Base-by-base conservation (phyloP, 345 rosid species). In the Heritiera littoralis region DNA sequence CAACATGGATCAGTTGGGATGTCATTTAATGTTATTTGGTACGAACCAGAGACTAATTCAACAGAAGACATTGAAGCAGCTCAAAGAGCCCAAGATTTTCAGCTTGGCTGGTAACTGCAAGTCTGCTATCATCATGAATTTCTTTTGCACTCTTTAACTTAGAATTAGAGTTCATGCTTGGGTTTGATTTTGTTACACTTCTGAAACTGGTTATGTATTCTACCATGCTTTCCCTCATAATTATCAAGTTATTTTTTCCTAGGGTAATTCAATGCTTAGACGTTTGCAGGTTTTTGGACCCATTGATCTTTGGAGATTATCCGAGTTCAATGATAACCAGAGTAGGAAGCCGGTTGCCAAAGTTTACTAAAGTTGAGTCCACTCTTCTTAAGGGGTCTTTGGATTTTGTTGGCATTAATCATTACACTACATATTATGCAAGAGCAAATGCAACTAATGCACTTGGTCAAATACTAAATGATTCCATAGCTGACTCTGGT, bases 71-170 rank as follows among this genome's bases (percentile, higher is more conserved):
- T 79, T 46, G 92, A 90, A 82, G 99, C 99, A 43, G 84, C 97
- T 63, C 91, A 96, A 84, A 88, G 95, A 85, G 98, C 99, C 10
- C 98, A 89, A 88, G 99, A 96, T 80, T 96, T 96, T 87, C 99
- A 96, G 86, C 90, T 96, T 81, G 99, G 97, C 79, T 96, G 99
- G 99, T 92, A 90, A 83, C 6, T 63, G 32, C 35, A 12, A 66
- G 2, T 49, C 15, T 64, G 13, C 40, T 20, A 70, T 6, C 54
- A 61, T 72, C 46, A 43, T 69, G 58, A 8, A 78, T 51, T 49
- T 11, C 43, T 52, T 0, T 52, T 72, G 61, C 14, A 15, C n/a
- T 6, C 23, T 23, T 23, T 23, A 23, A 23, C 17, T 20, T 28
- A 51, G 75, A 15, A 13, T 32, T 32, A 59, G 43, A 64, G 13